Conservation (phyloP, 768 basidiomycete genomes). For the Neoboletus magnificus region DNA sequence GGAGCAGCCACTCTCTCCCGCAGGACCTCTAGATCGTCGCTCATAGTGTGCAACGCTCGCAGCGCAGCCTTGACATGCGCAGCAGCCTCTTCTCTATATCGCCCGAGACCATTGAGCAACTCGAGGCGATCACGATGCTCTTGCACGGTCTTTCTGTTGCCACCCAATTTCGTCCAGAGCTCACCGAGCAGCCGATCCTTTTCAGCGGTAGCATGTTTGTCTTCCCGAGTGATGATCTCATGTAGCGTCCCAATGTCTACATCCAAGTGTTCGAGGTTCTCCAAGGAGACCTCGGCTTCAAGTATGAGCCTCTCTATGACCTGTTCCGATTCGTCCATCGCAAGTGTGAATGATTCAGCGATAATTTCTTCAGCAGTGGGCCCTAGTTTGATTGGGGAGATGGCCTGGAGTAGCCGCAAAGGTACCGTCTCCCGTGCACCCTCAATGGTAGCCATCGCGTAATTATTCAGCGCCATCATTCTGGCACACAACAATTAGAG, state of each 20-base stretch:
- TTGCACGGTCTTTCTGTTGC: slow-evolving; percentile 50
- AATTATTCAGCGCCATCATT: slow-evolving; percentile 71
- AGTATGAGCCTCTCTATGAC: slow-evolving; percentile 55
- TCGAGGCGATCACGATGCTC: slow-evolving; percentile 48
- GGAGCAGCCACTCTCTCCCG: no score
- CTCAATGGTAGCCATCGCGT: slow-evolving; percentile 60
- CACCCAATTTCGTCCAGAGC: slow-evolving; percentile 69
- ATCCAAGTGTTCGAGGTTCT: slow-evolving; percentile 60
- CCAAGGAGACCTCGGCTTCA: slow-evolving; percentile 58
- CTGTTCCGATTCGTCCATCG: slow-evolving; percentile 56
- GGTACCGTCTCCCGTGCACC: slow-evolving; percentile 28
- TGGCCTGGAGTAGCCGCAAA: slow-evolving; percentile 30
- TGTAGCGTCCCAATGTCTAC: slow-evolving; percentile 54
- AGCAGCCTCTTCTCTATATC: slow-evolving; percentile 58
- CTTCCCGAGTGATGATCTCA: slow-evolving; percentile 61
- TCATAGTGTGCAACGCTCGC: no score
- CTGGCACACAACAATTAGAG: slow-evolving; percentile 36
- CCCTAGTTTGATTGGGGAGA: slow-evolving; percentile 40
- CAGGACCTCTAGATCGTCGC: no score
- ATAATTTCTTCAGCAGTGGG: slow-evolving; percentile 45
- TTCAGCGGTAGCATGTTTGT: slow-evolving; percentile 40
- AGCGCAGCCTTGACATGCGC: no score
- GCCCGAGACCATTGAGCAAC: slow-evolving; percentile 52
- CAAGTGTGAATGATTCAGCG: slow-evolving; percentile 51
- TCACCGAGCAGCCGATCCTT: slow-evolving; percentile 55